Evolutionary conservation across 192 early-diverging fungal genomes (phyloP).

Genomic region (Chytriomyces hyalinus): DNA sequence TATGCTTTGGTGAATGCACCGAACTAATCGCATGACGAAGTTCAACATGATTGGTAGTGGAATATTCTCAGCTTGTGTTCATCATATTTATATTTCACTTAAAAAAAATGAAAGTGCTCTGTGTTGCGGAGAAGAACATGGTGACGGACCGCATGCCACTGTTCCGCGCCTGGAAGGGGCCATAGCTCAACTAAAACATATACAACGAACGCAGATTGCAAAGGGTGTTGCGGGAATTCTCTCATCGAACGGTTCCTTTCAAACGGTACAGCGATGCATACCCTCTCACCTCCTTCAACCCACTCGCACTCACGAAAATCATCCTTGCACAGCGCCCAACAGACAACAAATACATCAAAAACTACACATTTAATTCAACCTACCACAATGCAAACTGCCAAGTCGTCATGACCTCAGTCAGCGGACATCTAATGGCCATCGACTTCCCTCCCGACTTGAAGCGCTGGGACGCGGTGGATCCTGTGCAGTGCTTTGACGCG

Average conservation of each 20-base stretch:
- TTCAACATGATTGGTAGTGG: background rate
- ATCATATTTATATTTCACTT: background rate
- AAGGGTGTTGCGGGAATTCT: slow-evolving; percentile 82
- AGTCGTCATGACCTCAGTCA: slow-evolving; percentile 83
- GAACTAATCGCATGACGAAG: too few species aligned
- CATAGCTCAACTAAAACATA: too few species aligned
- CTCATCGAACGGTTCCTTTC: slow-evolving; percentile 29
- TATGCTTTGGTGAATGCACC: too few species aligned
- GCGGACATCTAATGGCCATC: slow-evolving; percentile 74
- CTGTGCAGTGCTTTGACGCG: slow-evolving; percentile 70
- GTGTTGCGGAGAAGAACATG: slow-evolving; percentile 95
- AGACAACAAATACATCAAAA: slow-evolving; percentile 71
- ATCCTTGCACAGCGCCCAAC: slow-evolving; percentile 44
- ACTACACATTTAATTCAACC: slow-evolving; percentile 78
- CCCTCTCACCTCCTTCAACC: too few species aligned
- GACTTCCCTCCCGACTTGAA: slow-evolving; percentile 71
- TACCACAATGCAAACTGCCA: slow-evolving; percentile 53
- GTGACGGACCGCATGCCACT: background rate
- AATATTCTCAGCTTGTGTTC: background rate
- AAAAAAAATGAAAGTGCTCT: slow-evolving; percentile 72
- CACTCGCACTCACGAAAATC: background rate
- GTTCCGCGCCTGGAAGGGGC: background rate
- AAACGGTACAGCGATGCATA: slow-evolving; percentile 12
- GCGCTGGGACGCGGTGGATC: slow-evolving; percentile 68
- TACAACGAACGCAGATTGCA: slow-evolving; percentile 54